Base-by-base conservation (phyloP, 2,329 filamentous ascomycete genomes). In the Colletotrichum cuscutae region DNA sequence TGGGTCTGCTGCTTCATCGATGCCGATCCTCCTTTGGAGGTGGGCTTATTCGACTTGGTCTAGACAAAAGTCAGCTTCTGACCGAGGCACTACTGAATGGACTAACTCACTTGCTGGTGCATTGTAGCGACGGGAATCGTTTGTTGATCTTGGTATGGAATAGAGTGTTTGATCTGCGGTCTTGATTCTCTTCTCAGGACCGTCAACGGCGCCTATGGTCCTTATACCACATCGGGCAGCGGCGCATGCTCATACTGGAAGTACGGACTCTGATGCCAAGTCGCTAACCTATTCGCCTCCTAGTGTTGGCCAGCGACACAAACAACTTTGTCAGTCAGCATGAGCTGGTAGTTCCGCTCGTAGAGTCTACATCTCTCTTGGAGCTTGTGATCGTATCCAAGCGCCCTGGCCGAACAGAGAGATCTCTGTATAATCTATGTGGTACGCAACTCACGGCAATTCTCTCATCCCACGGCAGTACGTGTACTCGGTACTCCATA, bases 71-170 rank as follows among this genome's bases (percentile, higher is more conserved):
- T 63, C 13, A 63, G 28, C n/a, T 19, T 63, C 7, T 5, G 3
- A 11, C 1, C 4, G 2, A 5, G n/a, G 5, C 4, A 35, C n/a
- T 4, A 28, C 1, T 37, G n/a, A 5, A 1, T 7, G 35, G 11
- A 12, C 4, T 7, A 13, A n/a, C 46, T 52, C 11, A 63, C 61
- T n/a, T 53, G n/a, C 13, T 63, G 46, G 22, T 37, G 11, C 22
- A 35, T 53, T n/a, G 0, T 35, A 12, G 46, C 5, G 26, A n/a
- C 11, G 15, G 2, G 28, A 7, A 1, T 5, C 15, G 6, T 53
- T 6, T 26, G 28, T 22, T 63, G 9, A 19, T 24, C n/a, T 7
- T 11, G 1, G 46, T 8, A 9, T 53, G 12, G 1, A 26, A 4
- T 63, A n/a, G 12, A 19, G 13, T 35, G 7, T 19, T 15, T 7